Conservation (phyloP, 306 rosid species). For the Cucurbita maxima region DNA sequence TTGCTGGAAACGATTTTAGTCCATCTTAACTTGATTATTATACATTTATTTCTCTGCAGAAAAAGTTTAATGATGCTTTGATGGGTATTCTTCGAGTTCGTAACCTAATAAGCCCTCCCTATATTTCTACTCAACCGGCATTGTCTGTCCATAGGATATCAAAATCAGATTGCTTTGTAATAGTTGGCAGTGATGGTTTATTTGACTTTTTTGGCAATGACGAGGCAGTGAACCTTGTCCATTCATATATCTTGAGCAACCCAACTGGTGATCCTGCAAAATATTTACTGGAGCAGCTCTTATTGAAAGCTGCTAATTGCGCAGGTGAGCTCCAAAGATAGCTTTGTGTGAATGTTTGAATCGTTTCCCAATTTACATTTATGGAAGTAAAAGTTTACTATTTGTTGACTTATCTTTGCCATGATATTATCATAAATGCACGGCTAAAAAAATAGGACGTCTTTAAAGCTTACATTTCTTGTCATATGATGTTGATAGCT, state of each 20-base stretch:
- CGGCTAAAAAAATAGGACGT: too few species aligned
- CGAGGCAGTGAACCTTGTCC: slow-evolving; percentile 66
- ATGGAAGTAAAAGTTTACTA: not conserved
- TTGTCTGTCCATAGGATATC: slow-evolving; percentile 64
- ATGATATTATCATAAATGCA: not conserved
- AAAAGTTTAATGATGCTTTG: slow-evolving; percentile 79
- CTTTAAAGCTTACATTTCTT: not conserved
- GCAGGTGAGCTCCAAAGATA: slow-evolving; percentile 37
- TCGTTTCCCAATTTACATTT: not conserved
- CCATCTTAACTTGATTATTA: slow-evolving; percentile 2
- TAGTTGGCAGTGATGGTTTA: slow-evolving; percentile 88
- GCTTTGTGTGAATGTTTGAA: not conserved
- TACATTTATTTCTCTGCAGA: slow-evolving; percentile 27
- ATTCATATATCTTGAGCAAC: slow-evolving; percentile 53
- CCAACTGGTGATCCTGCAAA: slow-evolving; percentile 85
- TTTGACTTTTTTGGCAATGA: slow-evolving; percentile 90
- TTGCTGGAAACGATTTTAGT: not conserved
- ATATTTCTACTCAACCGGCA: slow-evolving; percentile 71
- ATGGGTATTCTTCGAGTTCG: slow-evolving; percentile 95
- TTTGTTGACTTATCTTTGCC: not conserved
- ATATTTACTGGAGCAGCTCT: slow-evolving; percentile 77
- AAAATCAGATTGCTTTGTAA: slow-evolving; percentile 50
- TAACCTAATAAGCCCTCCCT: slow-evolving; percentile 84
- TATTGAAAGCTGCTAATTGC: slow-evolving; percentile 57
- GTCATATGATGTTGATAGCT: not conserved